Percentiles rank a stretch among this genome's conserved stretches.
Evolutionary conservation across 176 grass and related monocot genomes (phyloP).

Genomic region (Aegilops bicornis): DNA sequence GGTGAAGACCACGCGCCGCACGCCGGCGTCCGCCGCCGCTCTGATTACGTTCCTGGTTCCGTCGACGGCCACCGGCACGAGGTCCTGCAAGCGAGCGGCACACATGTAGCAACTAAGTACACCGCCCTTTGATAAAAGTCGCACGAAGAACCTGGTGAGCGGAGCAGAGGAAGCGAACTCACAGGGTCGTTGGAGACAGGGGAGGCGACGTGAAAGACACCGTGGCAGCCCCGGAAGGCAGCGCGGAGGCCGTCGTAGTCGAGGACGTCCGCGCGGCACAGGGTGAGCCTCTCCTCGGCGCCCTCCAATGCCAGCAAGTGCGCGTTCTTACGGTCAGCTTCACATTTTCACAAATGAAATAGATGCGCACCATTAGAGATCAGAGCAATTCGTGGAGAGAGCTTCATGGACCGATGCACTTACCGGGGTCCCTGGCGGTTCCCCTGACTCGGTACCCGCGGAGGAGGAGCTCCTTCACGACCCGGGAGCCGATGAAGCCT

Average conservation of each 20-base stretch:
- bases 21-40: slow-evolving; percentile 35
- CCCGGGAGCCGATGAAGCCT: slow-evolving; percentile 56
- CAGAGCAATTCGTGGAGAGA: too few species aligned
- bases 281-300: slow-evolving; percentile 31
- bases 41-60: slow-evolving; percentile 45
- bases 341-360: not conserved
- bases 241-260: slow-evolving; percentile 17
- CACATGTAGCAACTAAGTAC: too few species aligned
- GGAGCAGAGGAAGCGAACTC: not conserved
- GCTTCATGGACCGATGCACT: too few species aligned
- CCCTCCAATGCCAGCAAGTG: slow-evolving; percentile 27
- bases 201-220: slow-evolving; percentile 62
- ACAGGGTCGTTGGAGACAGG: slow-evolving; percentile 40
- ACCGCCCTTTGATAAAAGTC: too few species aligned
- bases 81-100: not conserved
- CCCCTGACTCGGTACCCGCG: slow-evolving; percentile 50
- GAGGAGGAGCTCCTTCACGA: slow-evolving; percentile 47
- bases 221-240: slow-evolving; percentile 46
- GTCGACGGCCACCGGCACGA: slow-evolving; percentile 44
- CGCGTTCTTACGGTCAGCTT: slow-evolving; percentile 43
- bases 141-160: too few species aligned
- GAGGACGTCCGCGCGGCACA: slow-evolving; percentile 50
- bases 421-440: slow-evolving; percentile 46
- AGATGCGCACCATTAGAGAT: not conserved
- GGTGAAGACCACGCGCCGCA: slow-evolving; percentile 38